Evolutionary conservation across 768 basidiomycete species (phyloP), one percentile per base, ranked within the genome.

Genomic region (Tulasnella sp.): DNA sequence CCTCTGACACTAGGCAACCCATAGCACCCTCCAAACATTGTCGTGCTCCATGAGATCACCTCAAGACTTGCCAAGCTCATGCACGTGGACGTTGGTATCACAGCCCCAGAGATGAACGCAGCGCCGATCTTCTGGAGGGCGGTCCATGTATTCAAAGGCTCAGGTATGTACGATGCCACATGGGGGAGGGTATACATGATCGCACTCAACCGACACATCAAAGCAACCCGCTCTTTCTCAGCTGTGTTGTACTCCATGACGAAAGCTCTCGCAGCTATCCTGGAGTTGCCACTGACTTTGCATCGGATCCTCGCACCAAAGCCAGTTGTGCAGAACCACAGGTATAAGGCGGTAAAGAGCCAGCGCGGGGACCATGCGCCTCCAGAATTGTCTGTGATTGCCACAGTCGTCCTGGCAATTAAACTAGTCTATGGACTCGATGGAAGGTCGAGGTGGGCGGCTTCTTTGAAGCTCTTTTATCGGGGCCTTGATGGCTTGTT

Each of bases 341-440:
- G 66, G 12, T 79, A 80, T 63, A 27, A 48, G n/a, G 24, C 10
- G 44, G 72, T 73, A 15, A 71, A 70, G 48, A 68, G 71, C 22
- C 80, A 82, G 67, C 76, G 74, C 55, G 74, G 76, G 55, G 87
- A 88, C 68, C 81, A 78, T 63, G 76, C 78, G 27, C 81, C 87
- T 4, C 77, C 83, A 9, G 90, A 92, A 66, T 72, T 84, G 50
- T 76, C 78, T 2, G 71, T 89, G 22, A 67, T 80, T 45, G 80
- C 78, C 1, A 74, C 73, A 12, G 77, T 78, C 49, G 75, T 92
- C 11, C 75, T 90, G 10, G 81, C 83, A 34, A 73, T 92, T 65
- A 93, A 92, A 72, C 76, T 94, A 76, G 78, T 83, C 24, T 92
- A 92, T 65, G 92, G 91, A 0, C 67, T 92, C 27, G 90, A 92